Conservation (phyloP, 164 flowering plant species). For the Amborella trichopoda region DNA sequence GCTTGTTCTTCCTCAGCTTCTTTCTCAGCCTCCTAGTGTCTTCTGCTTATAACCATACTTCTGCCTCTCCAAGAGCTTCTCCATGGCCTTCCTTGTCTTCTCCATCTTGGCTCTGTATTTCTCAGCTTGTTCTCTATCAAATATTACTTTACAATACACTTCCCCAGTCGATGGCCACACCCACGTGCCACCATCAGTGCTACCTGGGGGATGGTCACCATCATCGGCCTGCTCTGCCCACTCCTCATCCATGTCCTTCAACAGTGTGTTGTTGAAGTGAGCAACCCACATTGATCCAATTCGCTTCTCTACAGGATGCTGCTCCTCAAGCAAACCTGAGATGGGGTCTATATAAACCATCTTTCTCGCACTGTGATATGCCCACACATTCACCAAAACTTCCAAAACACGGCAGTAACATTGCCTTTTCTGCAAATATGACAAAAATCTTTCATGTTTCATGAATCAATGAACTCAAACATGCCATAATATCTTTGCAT, state of each 20-base stretch:
- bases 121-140: conserved; percentile 87
- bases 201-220: conserved; percentile 37
- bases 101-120: conserved; percentile 85
- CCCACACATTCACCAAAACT: conserved; percentile 90
- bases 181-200: conserved; percentile 54
- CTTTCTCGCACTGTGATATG: conserved; percentile 80
- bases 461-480: too few relatives aligned
- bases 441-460: too few relatives aligned
- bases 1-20: too few relatives aligned
- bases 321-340: conserved; percentile 64
- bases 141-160: conserved; percentile 85
- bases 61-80: conserved; percentile 57
- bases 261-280: conserved; percentile 59
- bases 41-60: conserved; percentile 74
- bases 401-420: conserved; percentile 89
- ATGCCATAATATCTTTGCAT: too few relatives aligned
- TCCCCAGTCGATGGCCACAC: conserved; percentile 97
- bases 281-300: conserved; percentile 70
- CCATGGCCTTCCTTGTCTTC: conserved; percentile 68
- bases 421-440: conserved; percentile 59
- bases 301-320: conserved; percentile 66
- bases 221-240: conserved; percentile 95
- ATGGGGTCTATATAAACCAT: conserved; percentile 78
- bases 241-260: conserved; percentile 97
- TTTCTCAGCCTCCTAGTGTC: conserved; percentile 56